Conservation (phyloP, 768 basidiomycete genomes). For the Bullera alba region DNA sequence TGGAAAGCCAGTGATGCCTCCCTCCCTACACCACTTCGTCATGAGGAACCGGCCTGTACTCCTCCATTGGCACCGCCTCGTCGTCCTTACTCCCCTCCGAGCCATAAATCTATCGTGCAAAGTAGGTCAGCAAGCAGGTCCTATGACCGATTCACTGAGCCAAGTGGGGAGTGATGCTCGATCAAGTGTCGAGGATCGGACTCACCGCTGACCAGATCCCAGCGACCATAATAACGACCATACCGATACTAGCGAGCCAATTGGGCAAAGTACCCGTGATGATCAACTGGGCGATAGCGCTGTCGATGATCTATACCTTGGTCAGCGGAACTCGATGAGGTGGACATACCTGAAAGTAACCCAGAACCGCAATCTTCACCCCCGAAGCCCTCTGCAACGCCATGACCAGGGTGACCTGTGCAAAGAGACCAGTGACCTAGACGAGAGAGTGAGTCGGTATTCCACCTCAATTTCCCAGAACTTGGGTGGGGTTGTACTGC, state of each 20-base stretch:
- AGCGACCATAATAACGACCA: conserved; percentile 3
- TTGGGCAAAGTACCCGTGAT: background rate
- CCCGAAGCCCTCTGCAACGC: background rate
- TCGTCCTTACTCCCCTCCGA: background rate
- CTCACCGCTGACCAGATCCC: background rate
- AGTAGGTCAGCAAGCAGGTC: too few species aligned
- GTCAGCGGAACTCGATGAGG: background rate
- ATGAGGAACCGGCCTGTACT: too few species aligned
- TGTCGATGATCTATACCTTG: background rate
- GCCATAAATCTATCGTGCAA: background rate
- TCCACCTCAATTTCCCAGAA: background rate
- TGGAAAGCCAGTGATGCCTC: too few species aligned
- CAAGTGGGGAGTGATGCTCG: too few species aligned
- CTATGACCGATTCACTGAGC: too few species aligned
- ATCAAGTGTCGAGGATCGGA: too few species aligned
- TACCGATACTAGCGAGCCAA: background rate
- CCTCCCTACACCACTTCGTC: too few species aligned
- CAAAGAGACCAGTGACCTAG: background rate
- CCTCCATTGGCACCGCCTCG: background rate
- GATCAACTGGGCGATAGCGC: background rate
- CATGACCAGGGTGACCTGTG: background rate
- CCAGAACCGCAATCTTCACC: conserved; percentile 1
- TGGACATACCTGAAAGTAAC: background rate
- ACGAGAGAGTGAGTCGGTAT: background rate
- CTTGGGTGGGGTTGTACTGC: background rate